Base-by-base conservation (phyloP, 768 basidiomycete species). In the Hortiboletus flavorubellus region DNA sequence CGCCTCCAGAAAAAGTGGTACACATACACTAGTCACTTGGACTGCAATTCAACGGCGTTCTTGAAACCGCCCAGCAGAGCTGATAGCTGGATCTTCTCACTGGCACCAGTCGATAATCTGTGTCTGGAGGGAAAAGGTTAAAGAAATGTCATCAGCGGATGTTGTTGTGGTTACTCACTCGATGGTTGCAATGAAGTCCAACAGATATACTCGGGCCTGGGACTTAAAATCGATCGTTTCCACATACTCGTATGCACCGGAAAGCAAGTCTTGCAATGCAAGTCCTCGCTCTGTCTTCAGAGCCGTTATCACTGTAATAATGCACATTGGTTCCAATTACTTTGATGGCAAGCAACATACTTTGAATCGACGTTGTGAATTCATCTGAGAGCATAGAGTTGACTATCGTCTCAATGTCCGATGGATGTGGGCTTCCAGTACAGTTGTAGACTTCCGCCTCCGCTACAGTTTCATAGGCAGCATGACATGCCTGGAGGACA, bases 401-500 rank as follows among this genome's bases (percentile, higher is more conserved):
- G 33, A 98, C 91, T 39, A 99, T 89, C 11, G 84, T 82, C 67
- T 95, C 93, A 44, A 99, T 93, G 72, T 99, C 97, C 29, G 83
- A 80, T 0, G 97, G 97, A 68, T 98, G 94, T 18, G 97, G 97
- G 62, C 86, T 95, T 39, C 97, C 97, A 0, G 97, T 98, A 70
- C 96, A 98, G 61, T 89, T 92, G 71, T 98, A 99, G 23, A 99
- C 84, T 59, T 97, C 93, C 0, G 85, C 84, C 73, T 98, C 95
- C 53, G 91, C 89, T 33, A 86, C 85, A 10, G 81, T 70, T 41
- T 95, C 92, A 68, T 98, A 99, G 4, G 96, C 97, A 15, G 97
- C 95, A 69, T 98, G 93, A 66, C 97, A 99, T 0, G 97, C 97
- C 75, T 99, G 97, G 18, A 99, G 77, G 30, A 99, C 89, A 67